Conservation (phyloP, 345 rosid genomes). For the Sapria himalayana region DNA sequence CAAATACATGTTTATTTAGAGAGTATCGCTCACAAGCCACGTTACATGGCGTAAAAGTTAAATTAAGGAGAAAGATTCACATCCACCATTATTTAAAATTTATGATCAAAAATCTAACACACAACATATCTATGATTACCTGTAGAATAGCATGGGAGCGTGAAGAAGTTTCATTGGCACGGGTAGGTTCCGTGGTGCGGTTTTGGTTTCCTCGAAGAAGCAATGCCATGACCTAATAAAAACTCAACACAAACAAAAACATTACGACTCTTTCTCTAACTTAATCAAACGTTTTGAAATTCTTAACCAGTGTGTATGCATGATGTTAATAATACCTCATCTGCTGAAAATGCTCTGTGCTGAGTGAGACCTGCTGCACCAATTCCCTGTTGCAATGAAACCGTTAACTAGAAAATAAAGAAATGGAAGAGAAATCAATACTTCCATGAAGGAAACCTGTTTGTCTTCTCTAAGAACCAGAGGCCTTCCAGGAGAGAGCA, state of each 20-base stretch:
- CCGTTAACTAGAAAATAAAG: no score
- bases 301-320: no score
- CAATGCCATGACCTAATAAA: conserved; percentile 65
- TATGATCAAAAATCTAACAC: no score
- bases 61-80: no score
- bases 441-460: conserved; percentile 23
- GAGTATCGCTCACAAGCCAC: no score
- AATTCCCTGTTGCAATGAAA: conserved; percentile 35
- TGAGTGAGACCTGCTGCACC: conserved; percentile 90
- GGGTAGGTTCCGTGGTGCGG: conserved; percentile 92
- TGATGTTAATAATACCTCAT: conserved; percentile 49
- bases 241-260: conserved; percentile 6
- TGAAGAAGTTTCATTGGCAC: conserved; percentile 83
- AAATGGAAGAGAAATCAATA: conserved; percentile 2
- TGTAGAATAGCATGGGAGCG: conserved; percentile 95
- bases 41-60: no score
- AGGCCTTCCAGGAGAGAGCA: conserved; percentile 95
- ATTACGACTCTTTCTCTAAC: conserved; percentile 4
- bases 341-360: conserved; percentile 84
- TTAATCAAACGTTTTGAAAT: background rate
- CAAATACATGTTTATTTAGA: no score
- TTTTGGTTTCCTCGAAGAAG: conserved; percentile 84
- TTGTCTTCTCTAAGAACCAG: conserved; percentile 84
- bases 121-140: conserved; percentile 19
- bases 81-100: no score